Evolutionary conservation across 2,329 filamentous ascomycete species (phyloP), one percentile per base, ranked within the genome.

Genomic region (Meredithiella fracta): DNA sequence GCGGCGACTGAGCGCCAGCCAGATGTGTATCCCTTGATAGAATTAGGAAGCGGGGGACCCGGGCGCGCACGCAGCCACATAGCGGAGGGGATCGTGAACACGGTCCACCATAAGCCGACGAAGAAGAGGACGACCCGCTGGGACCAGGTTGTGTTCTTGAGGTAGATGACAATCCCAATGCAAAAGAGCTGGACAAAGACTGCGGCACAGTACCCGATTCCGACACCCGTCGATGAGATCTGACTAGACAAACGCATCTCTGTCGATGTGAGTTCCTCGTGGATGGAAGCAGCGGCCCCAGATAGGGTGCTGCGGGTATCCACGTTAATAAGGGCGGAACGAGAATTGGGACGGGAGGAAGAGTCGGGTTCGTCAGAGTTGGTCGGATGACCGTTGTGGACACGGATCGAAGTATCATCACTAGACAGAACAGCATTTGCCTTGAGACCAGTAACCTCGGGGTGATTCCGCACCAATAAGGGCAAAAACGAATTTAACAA

Each of bases 401-500:
- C 37, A 20, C 38, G 40, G n/a, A 17, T 26, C 14, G 42, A 22
- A 3, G 47, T 4, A 7, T 55, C 47, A 14, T 11, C 26, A 17
- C 14, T 17, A 42, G 53, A 37, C 17, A 47, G 49, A 17, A 53
- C 14, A 3, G 20, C 2, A 37, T 26, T 47, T n/a, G 23, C 25
- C 44, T 56, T 59, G 22, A 54, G 6, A 7, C 54, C 59, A 7
- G 56, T 56, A 3, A 57, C 53, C 9, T 72, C 71, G 0, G 86
- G 83, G 67, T 97, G 89, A 65, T 94, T 82, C 50, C 91, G 80
- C 57, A 97, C 92, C 8, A 98, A 76, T 7, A 98, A 73, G 0
- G 92, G 92, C 47, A 98, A 72, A 64, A 96, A 98, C 0, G 90
- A 95, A 69, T 98, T 98, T 49, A 98, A 72, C 11, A 98, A 76